A percentile compares a stretch with the other conserved stretches of the same genome.
phyloP scores from a whole-genome alignment of 2,329 filamentous ascomycete species.

The Arthrobotrys megalospora region DNA sequence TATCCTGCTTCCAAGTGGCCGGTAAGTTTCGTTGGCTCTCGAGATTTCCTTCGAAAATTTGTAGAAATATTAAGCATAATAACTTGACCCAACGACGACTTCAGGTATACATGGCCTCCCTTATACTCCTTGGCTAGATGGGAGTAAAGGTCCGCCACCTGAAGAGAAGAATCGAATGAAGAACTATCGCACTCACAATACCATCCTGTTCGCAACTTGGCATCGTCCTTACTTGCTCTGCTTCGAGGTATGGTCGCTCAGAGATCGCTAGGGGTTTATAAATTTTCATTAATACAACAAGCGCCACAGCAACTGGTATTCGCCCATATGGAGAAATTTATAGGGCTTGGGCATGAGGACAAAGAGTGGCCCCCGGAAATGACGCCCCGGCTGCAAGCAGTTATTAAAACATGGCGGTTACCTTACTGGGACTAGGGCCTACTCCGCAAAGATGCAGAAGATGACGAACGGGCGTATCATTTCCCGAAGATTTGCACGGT shows the following conservation, averaged over 20 bases:
- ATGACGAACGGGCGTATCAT: not conserved
- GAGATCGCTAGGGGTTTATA: no score
- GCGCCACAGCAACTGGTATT: not conserved
- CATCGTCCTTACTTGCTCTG: not conserved
- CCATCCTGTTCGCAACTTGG: slow-evolving; percentile 5
- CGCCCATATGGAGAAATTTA: not conserved
- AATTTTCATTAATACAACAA: not conserved
- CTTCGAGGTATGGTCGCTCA: not conserved
- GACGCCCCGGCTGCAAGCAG: not conserved
- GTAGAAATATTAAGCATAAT: not conserved
- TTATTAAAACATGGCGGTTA: not conserved
- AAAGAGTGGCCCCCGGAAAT: not conserved
- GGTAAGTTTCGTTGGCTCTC: not conserved
- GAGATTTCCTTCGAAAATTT: not conserved
- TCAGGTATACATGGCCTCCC: slow-evolving; percentile 5
- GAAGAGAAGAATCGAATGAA: not conserved
- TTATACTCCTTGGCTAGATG: not conserved
- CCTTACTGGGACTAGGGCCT: not conserved
- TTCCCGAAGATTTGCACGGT: not conserved
- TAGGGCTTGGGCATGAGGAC: not conserved
- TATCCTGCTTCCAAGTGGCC: slow-evolving; percentile 7
- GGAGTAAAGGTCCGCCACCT: not conserved
- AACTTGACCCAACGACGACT: not conserved
- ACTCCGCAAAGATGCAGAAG: not conserved
- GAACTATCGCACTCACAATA: slow-evolving; percentile 8